Evolutionary conservation across 164 flowering plant species (phyloP).

Genomic region (Vitis labrusca): DNA sequence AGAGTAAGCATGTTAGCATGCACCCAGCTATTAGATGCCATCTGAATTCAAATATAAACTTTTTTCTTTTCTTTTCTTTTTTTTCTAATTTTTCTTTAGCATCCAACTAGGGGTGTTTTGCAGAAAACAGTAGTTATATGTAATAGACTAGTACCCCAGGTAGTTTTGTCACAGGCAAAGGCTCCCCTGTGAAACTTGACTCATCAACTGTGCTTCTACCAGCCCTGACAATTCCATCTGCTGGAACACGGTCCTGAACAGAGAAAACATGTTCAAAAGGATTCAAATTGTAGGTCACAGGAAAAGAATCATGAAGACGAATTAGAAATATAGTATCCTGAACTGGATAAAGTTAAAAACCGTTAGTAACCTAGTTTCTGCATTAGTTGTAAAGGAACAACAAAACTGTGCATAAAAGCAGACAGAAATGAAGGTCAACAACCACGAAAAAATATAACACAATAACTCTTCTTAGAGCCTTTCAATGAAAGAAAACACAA

Average conservation of each 20-base stretch:
- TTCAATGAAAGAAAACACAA: neutral
- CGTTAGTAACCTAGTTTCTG: neutral
- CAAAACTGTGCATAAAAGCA: neutral
- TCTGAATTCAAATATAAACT: neutral
- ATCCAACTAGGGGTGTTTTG: neutral
- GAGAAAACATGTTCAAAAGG: conserved; percentile 2
- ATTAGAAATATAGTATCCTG: neutral
- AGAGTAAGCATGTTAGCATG: neutral
- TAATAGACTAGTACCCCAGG: conserved; percentile 67
- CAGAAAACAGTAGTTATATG: neutral
- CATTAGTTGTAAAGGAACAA: neutral
- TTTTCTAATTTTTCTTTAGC: too few species aligned
- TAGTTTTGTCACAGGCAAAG: conserved; percentile 86
- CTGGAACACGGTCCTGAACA: conserved; percentile 88
- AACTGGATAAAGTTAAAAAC: neutral
- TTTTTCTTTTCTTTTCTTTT: too few species aligned
- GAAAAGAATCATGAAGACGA: neutral
- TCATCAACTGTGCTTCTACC: conserved; percentile 98
- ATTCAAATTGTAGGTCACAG: neutral
- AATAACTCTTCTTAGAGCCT: neutral
- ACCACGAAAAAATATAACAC: neutral
- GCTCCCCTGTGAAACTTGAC: conserved; percentile 97
- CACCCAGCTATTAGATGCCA: neutral
- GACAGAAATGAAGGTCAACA: neutral
- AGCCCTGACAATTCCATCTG: conserved; percentile 91